These are phyloP conservation scores for Erythrobasidium hasegawianum DNA, from an alignment of 1,284 basidiomycete genomes.

Conservation along the genomic window DNA sequence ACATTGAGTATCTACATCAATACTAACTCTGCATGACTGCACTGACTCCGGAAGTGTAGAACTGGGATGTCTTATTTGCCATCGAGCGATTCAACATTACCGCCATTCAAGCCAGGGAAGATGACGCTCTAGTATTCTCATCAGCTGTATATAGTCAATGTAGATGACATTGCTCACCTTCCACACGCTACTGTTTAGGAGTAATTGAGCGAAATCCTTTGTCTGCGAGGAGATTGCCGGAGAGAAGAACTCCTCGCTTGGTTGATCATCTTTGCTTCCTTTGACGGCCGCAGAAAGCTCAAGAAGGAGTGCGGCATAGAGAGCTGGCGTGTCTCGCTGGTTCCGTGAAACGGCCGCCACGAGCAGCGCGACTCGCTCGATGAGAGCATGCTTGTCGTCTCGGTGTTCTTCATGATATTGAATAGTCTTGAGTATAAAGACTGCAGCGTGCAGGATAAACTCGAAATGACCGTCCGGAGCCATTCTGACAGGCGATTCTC, in stretches of 20 bases:
- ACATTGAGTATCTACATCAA: no score
- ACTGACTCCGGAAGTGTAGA: no score
- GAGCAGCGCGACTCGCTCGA: background rate
- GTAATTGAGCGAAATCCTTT: background rate
- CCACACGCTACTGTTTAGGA: background rate
- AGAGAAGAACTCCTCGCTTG: background rate
- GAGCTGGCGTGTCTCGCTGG: constrained; percentile 1
- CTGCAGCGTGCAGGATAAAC: constrained; percentile 4
- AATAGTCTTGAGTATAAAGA: constrained; percentile 1
- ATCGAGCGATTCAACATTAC: background rate
- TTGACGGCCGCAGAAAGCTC: constrained; percentile 5
- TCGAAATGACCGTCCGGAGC: constrained; percentile 10
- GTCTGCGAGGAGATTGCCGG: constrained; percentile 5
- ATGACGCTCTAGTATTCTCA: background rate
- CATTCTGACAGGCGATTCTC: background rate
- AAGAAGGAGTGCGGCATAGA: background rate
- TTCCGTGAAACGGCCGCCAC: constrained; percentile 1
- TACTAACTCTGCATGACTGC: no score
- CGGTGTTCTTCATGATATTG: background rate
- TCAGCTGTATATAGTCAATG: background rate
- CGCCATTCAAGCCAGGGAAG: constrained; percentile 2
- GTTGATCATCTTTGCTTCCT: background rate
- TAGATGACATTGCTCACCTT: constrained; percentile 3
- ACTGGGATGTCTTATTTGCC: no score
- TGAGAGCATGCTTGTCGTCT: background rate